Evolutionary conservation across 1,139 yeast species (phyloP), one percentile per base, ranked within the genome.

Genomic region (Saccharomyces uvarum): DNA sequence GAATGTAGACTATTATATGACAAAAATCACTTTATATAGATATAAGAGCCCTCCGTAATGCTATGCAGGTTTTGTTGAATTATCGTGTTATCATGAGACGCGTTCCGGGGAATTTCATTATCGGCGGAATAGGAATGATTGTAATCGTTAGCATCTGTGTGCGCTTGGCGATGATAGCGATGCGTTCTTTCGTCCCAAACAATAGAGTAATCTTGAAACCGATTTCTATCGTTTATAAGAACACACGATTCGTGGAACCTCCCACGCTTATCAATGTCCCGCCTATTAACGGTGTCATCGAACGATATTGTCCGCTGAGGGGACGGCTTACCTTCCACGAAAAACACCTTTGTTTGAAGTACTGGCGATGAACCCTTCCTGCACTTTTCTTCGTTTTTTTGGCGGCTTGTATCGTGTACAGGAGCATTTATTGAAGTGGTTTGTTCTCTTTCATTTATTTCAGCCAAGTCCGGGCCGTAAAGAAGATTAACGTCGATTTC

Each of bases 381-480:
- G 4, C 19, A 14, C 13, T 11, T 16, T 16, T 6, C 26, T 9
- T 3, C 4, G 13, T 38, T 13, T 19, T 16, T n/a, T 19, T 38
- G 44, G 4, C 19, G n/a, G n/a, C 19, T 38, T 16, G 11, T 38
- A 38, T 38, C 19, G 24, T 16, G 7, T 19, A 4, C 26, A 9
- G 5, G n/a, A 38, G 7, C 16, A 24, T 16, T 9, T 13, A 4
- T 9, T 16, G 44, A 6, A 38, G 24, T 9, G 19, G 44, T 4
- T 38, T 38, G 44, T 19, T 2, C 44, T 19, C 44, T 38, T 19
- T 38, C 44, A 16, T 38, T 13, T 16, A 38, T 9, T 11, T 27
- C 46, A 21, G 63, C 53, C 48, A 68, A 55, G 54, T 65, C 62
- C 13, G 71, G 71, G 21, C 71, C 71, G 53, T 68, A 68, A 5